phyloP scores from a whole-genome alignment of 2,329 filamentous ascomycete genomes.

The Penicillium sp. region DNA sequence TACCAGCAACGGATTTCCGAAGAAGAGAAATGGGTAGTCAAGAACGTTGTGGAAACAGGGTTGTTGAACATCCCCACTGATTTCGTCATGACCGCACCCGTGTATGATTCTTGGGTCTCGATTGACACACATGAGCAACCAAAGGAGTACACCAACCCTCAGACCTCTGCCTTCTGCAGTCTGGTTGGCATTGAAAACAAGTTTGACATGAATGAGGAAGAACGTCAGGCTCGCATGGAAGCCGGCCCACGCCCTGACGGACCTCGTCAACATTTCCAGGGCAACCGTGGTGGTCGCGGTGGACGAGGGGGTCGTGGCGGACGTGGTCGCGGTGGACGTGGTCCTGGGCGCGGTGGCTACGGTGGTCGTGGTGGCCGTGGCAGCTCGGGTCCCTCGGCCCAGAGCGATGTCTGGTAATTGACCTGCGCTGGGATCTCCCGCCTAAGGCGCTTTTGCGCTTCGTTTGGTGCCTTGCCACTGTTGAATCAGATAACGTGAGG shows the following conservation, averaged over 20 bases:
- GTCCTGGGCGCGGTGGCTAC: slow-evolving; percentile 18
- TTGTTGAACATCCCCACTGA: slow-evolving; percentile 72
- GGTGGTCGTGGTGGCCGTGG: slow-evolving; percentile 1
- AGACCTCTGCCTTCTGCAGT: slow-evolving; percentile 78
- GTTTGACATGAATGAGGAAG: slow-evolving; percentile 70
- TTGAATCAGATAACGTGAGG: not conserved
- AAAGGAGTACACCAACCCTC: slow-evolving; percentile 78
- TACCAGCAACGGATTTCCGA: slow-evolving; percentile 67
- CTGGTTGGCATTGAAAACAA: slow-evolving; percentile 73
- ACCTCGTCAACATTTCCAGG: not conserved
- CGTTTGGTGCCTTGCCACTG: not conserved
- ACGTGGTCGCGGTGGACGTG: slow-evolving; percentile 11
- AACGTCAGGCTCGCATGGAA: slow-evolving; percentile 59
- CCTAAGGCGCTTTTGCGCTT: too few relatives aligned
- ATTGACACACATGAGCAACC: slow-evolving; percentile 63
- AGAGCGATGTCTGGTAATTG: not conserved
- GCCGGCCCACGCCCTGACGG: slow-evolving; percentile 52
- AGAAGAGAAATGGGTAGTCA: slow-evolving; percentile 75
- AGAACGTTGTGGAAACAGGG: slow-evolving; percentile 63
- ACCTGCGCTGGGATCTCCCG: not conserved
- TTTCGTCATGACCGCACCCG: slow-evolving; percentile 72
- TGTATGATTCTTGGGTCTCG: slow-evolving; percentile 59
- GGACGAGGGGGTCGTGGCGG: slow-evolving; percentile 21
- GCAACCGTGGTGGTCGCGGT: slow-evolving; percentile 19
- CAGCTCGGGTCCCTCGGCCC: not conserved